phyloP scores from a whole-genome alignment of 2,329 filamentous ascomycete species.

The Diaporthe sp. region DNA sequence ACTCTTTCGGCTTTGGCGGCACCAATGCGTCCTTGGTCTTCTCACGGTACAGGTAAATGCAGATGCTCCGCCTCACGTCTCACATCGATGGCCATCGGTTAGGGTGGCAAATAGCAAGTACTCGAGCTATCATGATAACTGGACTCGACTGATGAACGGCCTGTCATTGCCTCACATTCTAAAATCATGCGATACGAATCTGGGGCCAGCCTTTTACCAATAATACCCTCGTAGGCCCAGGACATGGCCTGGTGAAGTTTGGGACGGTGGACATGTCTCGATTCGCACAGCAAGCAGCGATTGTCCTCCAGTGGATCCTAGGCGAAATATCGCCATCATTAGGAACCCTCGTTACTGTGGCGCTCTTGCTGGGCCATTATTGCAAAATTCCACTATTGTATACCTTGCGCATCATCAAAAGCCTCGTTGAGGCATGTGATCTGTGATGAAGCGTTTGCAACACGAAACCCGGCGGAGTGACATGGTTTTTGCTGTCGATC shows the following conservation, averaged over 20 bases:
- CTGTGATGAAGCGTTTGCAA: not conserved
- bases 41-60: constrained; percentile 46
- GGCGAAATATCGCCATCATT: not conserved
- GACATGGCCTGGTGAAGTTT: no score
- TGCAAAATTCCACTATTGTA: not conserved
- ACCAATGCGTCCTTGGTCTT: constrained; percentile 95
- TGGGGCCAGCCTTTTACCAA: no score
- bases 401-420: not conserved
- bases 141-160: not conserved
- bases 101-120: not conserved
- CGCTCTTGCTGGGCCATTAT: not conserved
- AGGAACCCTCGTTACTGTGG: not conserved
- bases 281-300: not conserved
- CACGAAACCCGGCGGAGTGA: not conserved
- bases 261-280: not conserved
- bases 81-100: not conserved
- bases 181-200: not conserved
- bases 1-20: constrained; percentile 98
- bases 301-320: no score
- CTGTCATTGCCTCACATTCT: not conserved
- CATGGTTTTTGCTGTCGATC: not conserved
- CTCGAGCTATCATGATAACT: not conserved
- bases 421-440: not conserved
- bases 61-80: not conserved
- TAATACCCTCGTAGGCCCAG: not conserved